Percentiles rank a stretch among this genome's conserved stretches.
phyloP scores from a whole-genome alignment of 2,329 filamentous ascomycete genomes.

The Scopulariopsis brevicaulis region DNA sequence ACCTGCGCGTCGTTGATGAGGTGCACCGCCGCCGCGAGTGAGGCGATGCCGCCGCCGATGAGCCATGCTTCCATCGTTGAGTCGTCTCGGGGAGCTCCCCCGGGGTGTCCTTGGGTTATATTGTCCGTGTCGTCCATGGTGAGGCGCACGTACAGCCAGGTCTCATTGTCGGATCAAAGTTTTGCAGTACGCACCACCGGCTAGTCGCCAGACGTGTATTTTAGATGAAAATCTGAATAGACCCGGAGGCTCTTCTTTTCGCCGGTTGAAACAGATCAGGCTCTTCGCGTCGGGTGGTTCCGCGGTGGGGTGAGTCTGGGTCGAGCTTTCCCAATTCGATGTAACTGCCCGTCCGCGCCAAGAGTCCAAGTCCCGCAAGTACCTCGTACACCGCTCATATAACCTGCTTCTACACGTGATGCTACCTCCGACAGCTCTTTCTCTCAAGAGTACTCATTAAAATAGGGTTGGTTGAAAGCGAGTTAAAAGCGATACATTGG shows the following conservation, averaged over 20 bases:
- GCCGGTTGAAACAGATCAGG: neutral
- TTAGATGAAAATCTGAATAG: neutral
- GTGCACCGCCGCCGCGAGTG: slow-evolving; percentile 21
- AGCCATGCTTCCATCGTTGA: slow-evolving; percentile 16
- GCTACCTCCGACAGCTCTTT: too few relatives aligned
- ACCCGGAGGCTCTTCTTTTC: neutral
- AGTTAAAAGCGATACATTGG: too few relatives aligned
- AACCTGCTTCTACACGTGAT: too few relatives aligned
- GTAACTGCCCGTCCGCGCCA: neutral
- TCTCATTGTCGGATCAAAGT: neutral
- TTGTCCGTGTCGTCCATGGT: neutral
- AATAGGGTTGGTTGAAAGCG: too few relatives aligned
- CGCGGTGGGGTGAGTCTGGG: neutral
- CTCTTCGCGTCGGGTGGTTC: neutral
- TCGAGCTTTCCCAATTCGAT: neutral
- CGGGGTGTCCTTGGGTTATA: neutral
- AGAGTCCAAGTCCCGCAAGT: too few relatives aligned
- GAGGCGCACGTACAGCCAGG: neutral
- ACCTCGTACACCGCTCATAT: too few relatives aligned
- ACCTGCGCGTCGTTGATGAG: slow-evolving; percentile 21
- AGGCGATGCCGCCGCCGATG: slow-evolving; percentile 20
- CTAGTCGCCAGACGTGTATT: neutral
- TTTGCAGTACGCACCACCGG: neutral
- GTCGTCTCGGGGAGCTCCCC: neutral
- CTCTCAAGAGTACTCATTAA: too few relatives aligned